Percentiles rank a stretch among this genome's conserved stretches.
Evolutionary conservation across 371 early-diverging fungal species (phyloP).

Genomic region (Neoconidiobolus thromboides): DNA sequence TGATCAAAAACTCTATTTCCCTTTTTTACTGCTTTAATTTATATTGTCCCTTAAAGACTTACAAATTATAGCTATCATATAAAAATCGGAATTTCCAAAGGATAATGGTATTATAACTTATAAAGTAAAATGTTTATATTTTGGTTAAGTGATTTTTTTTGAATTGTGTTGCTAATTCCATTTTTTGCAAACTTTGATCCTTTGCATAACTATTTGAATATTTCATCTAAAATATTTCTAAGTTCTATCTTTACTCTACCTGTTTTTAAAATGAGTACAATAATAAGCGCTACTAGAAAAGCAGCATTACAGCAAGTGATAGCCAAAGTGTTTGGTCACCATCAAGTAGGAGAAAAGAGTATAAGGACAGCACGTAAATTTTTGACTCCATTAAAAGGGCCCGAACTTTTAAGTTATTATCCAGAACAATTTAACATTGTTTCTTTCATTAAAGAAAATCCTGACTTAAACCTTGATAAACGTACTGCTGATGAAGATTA

Average conservation of each 20-base stretch:
- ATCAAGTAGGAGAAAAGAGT: not conserved
- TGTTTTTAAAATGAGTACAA: not conserved
- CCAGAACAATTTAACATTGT: conserved; percentile 1
- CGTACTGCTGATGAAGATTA: conserved; percentile 3
- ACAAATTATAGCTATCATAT: no score
- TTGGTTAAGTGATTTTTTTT: no score
- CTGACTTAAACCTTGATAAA: not conserved
- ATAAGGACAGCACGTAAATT: not conserved
- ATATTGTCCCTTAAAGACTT: no score
- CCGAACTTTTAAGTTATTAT: conserved; percentile 1
- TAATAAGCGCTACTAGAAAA: not conserved
- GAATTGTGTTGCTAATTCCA: no score
- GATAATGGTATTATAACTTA: no score
- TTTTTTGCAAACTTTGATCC: no score
- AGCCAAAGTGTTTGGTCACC: not conserved
- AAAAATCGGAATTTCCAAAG: no score
- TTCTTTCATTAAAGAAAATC: not conserved
- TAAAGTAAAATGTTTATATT: no score
- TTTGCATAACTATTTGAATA: no score
- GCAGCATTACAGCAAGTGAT: conserved; percentile 1
- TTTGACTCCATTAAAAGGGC: conserved; percentile 3
- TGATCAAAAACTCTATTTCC: no score
- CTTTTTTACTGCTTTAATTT: no score
- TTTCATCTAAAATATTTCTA: not conserved
- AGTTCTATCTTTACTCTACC: not conserved